These are phyloP conservation scores for Emydomyces testavorans DNA, from an alignment of 2,329 filamentous ascomycete species.

Conservation along the genomic window DNA sequence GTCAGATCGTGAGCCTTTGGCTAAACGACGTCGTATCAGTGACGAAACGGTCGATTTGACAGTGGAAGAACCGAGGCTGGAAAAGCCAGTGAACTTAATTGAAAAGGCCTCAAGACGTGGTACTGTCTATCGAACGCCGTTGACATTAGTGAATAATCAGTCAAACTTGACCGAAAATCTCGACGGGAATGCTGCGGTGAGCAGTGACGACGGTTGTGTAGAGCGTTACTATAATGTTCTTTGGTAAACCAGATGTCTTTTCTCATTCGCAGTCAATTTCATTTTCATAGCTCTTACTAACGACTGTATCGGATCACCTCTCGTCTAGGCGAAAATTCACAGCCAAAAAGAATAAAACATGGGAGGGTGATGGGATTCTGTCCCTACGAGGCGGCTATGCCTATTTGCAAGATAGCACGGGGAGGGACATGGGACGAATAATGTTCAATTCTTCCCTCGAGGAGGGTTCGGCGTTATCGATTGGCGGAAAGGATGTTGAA, in stretches of 20 bases:
- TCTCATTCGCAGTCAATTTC: conserved; percentile 8
- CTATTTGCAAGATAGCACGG: conserved; percentile 50
- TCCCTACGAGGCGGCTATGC: conserved; percentile 47
- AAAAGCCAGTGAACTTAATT: background rate
- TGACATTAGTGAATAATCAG: conserved; percentile 25
- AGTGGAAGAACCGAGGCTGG: conserved; percentile 12
- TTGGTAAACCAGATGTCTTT: conserved; percentile 27
- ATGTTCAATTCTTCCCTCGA: conserved; percentile 46
- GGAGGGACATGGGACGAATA: conserved; percentile 50
- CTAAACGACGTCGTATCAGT: conserved; percentile 31
- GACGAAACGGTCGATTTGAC: conserved; percentile 13
- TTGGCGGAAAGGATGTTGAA: conserved; percentile 58
- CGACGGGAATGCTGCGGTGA: background rate
- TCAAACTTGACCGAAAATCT: background rate
- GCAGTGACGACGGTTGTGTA: conserved; percentile 5
- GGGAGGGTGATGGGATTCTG: conserved; percentile 61
- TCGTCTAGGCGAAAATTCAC: conserved; percentile 52
- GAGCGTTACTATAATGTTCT: conserved; percentile 39
- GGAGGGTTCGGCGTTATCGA: conserved; percentile 48
- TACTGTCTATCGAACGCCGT: conserved; percentile 22
- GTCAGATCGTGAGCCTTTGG: conserved; percentile 18
- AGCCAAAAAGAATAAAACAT: conserved; percentile 63
- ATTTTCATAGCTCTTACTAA: background rate
- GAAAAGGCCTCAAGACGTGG: conserved; percentile 8
- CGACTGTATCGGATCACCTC: background rate